These are phyloP conservation scores for Syzygium aromaticum DNA, from an alignment of 345 rosid species.

Conservation along the genomic window DNA sequence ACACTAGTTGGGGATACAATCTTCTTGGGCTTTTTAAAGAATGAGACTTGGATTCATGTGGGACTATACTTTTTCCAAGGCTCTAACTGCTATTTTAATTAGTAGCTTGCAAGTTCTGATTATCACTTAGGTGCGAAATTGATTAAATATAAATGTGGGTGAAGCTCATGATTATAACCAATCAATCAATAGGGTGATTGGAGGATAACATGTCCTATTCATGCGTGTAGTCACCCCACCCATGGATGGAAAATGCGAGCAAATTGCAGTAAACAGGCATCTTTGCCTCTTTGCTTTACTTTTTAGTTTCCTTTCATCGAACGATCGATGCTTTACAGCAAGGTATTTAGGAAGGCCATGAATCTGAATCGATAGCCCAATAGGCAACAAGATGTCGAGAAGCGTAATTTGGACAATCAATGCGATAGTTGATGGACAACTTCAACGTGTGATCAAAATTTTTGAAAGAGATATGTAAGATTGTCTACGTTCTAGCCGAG, in stretches of 20 bases:
- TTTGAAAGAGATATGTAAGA: background rate
- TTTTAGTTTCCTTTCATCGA: background rate
- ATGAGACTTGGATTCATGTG: background rate
- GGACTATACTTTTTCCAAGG: background rate
- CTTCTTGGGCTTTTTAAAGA: background rate
- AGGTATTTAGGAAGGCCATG: background rate
- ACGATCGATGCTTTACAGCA: background rate
- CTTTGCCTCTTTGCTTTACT: background rate
- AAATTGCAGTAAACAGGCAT: background rate
- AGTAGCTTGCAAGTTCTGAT: background rate
- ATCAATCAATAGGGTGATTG: background rate
- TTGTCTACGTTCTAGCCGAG: background rate
- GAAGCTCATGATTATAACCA: background rate
- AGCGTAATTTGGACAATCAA: background rate
- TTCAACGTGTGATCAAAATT: background rate
- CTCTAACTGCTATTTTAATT: background rate
- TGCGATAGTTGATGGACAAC: background rate
- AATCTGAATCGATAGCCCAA: background rate
- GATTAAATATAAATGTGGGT: background rate
- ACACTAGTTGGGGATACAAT: background rate
- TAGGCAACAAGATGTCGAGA: background rate
- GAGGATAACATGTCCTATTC: background rate
- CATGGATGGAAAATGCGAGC: background rate
- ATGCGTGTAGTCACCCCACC: background rate
- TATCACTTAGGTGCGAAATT: background rate